Conservation (phyloP, 1,284 basidiomycete genomes). For the Moniliella sp. region DNA sequence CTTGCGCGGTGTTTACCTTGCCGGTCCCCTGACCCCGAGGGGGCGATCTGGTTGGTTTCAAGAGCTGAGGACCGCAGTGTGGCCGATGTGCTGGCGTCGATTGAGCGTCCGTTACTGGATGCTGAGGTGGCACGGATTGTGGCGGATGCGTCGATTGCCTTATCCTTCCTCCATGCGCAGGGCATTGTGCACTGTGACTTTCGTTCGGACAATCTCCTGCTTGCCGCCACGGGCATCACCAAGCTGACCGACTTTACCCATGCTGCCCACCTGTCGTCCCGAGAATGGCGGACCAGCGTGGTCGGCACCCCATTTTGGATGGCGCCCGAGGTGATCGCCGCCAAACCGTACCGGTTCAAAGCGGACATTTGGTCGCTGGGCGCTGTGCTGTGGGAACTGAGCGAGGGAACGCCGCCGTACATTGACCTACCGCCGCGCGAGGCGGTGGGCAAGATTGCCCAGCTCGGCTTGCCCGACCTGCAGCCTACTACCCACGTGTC, state of each 20-base stretch:
- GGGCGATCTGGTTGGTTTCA: too few species aligned
- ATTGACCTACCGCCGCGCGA: too few species aligned
- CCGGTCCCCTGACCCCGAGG: too few species aligned
- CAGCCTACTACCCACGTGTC: too few species aligned
- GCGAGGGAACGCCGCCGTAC: slow-evolving; percentile 72
- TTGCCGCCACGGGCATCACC: slow-evolving; percentile 64
- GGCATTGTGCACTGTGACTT: slow-evolving; percentile 85
- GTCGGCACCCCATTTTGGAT: slow-evolving; percentile 96
- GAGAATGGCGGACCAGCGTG: slow-evolving; percentile 53
- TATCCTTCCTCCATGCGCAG: slow-evolving; percentile 71
- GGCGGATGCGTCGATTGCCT: slow-evolving; percentile 63
- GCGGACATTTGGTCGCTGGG: slow-evolving; percentile 93
- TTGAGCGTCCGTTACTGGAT: slow-evolving; percentile 9
- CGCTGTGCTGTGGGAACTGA: slow-evolving; percentile 77
- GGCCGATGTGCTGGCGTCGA: too few species aligned
- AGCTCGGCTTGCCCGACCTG: too few species aligned
- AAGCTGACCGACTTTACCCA: slow-evolving; percentile 93
- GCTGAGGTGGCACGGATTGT: slow-evolving; percentile 41
- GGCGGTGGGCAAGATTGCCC: too few species aligned
- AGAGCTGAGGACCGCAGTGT: too few species aligned
- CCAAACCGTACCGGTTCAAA: slow-evolving; percentile 62
- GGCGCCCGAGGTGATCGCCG: slow-evolving; percentile 86
- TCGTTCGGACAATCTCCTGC: slow-evolving; percentile 82
- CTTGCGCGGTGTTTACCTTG: too few species aligned
- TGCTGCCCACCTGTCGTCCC: slow-evolving; percentile 66